These are phyloP conservation scores for Auriscalpium orientale DNA, from an alignment of 768 basidiomycete species.

Conservation along the genomic window DNA sequence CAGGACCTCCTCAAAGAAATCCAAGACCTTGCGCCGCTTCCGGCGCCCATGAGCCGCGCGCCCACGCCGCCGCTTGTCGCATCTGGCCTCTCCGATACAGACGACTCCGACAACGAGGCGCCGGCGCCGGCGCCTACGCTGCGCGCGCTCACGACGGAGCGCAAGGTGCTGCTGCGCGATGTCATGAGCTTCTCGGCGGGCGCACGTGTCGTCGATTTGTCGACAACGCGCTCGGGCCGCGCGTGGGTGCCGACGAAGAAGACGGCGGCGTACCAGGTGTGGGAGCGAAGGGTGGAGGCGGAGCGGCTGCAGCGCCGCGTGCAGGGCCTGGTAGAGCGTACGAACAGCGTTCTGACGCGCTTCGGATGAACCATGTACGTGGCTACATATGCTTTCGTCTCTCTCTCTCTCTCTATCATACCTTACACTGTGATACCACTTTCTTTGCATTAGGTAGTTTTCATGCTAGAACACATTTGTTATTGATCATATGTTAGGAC, in stretches of 20 bases:
- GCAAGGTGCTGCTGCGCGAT: constrained; percentile 82
- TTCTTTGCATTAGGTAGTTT: too few species aligned
- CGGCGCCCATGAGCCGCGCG: constrained; percentile 36
- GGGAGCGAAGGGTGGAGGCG: constrained; percentile 68
- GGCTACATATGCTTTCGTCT: too few species aligned
- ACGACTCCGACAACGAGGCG: constrained; percentile 46
- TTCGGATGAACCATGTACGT: constrained; percentile 1
- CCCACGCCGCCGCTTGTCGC: constrained; percentile 64
- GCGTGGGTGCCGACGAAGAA: constrained; percentile 79
- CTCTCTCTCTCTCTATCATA: too few species aligned
- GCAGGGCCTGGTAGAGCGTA: constrained; percentile 61
- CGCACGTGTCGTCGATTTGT: constrained; percentile 81
- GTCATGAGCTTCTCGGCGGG: constrained; percentile 80
- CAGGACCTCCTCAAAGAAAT: constrained; percentile 85
- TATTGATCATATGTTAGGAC: too few species aligned
- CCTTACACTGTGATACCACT: too few species aligned
- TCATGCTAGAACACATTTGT: too few species aligned
- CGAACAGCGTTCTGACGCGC: constrained; percentile 33
- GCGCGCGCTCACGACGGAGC: constrained; percentile 69
- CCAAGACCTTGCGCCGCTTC: constrained; percentile 61
- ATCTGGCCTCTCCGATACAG: constrained; percentile 59
- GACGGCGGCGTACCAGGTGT: constrained; percentile 74
- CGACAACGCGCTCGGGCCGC: constrained; percentile 45
- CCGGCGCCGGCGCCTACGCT: constrained; percentile 39
- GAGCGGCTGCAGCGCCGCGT: constrained; percentile 65